Evolutionary conservation across 2,329 filamentous ascomycete genomes (phyloP).

Genomic region (Aspergillus ochraceus): DNA sequence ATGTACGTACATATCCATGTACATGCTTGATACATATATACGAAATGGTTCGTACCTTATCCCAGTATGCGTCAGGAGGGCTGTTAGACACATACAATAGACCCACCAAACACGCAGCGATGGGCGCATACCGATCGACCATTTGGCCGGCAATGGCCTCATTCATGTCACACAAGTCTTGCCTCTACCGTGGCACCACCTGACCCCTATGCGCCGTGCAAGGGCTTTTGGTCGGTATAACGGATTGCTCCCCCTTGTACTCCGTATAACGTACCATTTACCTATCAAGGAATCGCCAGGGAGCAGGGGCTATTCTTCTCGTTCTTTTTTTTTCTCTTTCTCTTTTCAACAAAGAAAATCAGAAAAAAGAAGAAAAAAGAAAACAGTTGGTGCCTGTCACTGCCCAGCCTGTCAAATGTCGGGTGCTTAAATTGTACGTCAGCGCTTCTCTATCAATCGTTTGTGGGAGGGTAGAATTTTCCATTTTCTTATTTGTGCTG

Average conservation of each 20-base stretch:
- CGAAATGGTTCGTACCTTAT: neutral
- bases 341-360: neutral
- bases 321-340: too few species aligned
- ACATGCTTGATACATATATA: conserved; percentile 2
- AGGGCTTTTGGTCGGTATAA: neutral
- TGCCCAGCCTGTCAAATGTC: neutral
- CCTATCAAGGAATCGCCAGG: conserved; percentile 1
- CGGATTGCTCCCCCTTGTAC: neutral
- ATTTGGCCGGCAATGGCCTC: neutral
- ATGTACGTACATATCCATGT: neutral
- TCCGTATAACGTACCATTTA: neutral
- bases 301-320: too few species aligned
- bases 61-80: neutral
- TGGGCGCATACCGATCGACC: neutral
- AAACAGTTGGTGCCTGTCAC: neutral
- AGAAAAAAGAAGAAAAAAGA: neutral
- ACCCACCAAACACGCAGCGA: neutral
- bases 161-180: conserved; percentile 1
- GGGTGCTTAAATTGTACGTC: neutral
- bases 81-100: neutral
- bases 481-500: neutral
- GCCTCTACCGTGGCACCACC: neutral
- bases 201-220: neutral
- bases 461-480: neutral
- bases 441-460: neutral